phyloP scores from a whole-genome alignment of 2,329 filamentous ascomycete species.

The Apiospora phragmitis region DNA sequence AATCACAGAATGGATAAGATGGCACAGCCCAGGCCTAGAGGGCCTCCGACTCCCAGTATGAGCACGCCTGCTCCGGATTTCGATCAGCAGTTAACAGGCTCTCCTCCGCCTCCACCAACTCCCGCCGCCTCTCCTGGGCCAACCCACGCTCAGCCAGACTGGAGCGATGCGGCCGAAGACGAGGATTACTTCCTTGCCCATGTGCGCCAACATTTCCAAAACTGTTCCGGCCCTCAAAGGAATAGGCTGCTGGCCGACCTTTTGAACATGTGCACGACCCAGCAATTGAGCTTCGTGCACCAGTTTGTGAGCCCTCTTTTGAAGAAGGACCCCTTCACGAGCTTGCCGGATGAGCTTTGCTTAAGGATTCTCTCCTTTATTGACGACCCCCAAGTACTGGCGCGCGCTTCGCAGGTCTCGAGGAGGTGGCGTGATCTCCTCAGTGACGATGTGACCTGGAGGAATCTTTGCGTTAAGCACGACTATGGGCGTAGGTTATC shows the following conservation, averaged over 20 bases:
- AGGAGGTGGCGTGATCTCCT: constrained; percentile 89
- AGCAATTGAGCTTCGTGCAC: constrained; percentile 92
- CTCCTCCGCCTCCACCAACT: constrained; percentile 64
- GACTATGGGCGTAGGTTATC: constrained; percentile 71
- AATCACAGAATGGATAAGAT: constrained; percentile 56
- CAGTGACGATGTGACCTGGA: constrained; percentile 97
- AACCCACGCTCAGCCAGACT: constrained; percentile 64
- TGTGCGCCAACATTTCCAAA: constrained; percentile 77
- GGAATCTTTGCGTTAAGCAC: constrained; percentile 93
- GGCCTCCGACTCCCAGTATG: constrained; percentile 68
- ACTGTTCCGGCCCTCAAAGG: constrained; percentile 72
- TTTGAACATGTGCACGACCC: constrained; percentile 90
- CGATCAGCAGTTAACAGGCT: constrained; percentile 60
- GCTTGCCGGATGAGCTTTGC: constrained; percentile 89
- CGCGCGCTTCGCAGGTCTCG: constrained; percentile 94
- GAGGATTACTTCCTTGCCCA: constrained; percentile 83
- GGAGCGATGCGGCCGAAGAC: constrained; percentile 75
- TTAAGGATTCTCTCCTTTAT: constrained; percentile 92
- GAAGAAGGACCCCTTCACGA: constrained; percentile 94
- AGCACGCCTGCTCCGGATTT: constrained; percentile 64
- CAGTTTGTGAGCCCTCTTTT: constrained; percentile 92
- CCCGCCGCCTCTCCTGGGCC: constrained; percentile 66
- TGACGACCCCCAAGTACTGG: constrained; percentile 92
- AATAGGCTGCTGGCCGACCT: constrained; percentile 84
- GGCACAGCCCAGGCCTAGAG: constrained; percentile 50